Conservation (phyloP, 306 rosid species). For the Cucumis melo region DNA sequence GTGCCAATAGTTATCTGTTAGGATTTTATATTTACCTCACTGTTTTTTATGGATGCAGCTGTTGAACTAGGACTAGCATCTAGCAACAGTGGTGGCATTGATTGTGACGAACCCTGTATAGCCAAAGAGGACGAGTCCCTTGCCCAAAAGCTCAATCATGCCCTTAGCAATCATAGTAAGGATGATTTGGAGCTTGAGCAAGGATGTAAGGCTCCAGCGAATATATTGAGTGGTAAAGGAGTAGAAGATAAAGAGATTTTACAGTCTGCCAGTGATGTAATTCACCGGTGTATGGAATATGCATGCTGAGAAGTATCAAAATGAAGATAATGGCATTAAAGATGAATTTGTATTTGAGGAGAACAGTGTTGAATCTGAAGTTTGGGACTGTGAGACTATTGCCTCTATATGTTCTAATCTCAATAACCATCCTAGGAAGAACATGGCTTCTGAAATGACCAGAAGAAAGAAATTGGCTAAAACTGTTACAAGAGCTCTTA, state of each 20-base stretch:
- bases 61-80: conserved; percentile 48
- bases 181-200: conserved; percentile 37
- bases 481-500: conserved; percentile 38
- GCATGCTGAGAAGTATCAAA: conserved; percentile 66
- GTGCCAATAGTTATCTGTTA: background rate
- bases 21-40: background rate
- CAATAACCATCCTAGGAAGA: conserved; percentile 82
- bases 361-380: conserved; percentile 82
- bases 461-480: conserved; percentile 68
- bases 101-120: conserved; percentile 14
- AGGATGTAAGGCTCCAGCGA: conserved; percentile 60
- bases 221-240: conserved; percentile 28
- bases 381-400: conserved; percentile 88
- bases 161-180: conserved; percentile 23
- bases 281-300: conserved; percentile 64
- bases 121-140: conserved; percentile 52
- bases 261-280: conserved; percentile 43
- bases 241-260: conserved; percentile 25
- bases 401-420: conserved; percentile 68
- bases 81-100: conserved; percentile 9
- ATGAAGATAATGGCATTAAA: conserved; percentile 36
- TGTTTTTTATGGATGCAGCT: conserved; percentile 29
- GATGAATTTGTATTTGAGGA: conserved; percentile 41
- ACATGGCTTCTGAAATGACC: conserved; percentile 38
- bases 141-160: conserved; percentile 47